These are phyloP conservation scores for Bacidia gigantensis DNA, from an alignment of 495 filamentous ascomycete genomes.

Conservation along the genomic window DNA sequence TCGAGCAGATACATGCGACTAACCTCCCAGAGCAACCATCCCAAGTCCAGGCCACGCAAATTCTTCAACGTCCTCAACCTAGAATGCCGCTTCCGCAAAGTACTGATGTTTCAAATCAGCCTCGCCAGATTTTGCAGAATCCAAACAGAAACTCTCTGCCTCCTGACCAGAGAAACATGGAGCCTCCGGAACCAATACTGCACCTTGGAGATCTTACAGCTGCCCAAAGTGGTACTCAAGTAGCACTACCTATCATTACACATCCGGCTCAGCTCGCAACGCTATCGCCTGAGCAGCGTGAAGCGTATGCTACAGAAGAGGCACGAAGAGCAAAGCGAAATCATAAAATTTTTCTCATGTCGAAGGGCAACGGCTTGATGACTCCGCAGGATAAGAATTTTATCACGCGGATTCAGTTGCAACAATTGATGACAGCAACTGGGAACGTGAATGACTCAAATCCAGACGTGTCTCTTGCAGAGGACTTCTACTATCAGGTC, in stretches of 20 bases:
- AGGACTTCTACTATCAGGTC: constrained; percentile 99
- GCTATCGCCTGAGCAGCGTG: constrained; percentile 64
- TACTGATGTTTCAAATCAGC: constrained; percentile 17
- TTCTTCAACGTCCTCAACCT: constrained; percentile 30
- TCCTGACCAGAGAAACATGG: constrained; percentile 20
- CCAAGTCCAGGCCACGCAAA: constrained; percentile 3
- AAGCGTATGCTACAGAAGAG: constrained; percentile 72
- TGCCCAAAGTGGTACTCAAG: constrained; percentile 14
- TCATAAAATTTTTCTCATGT: constrained; percentile 91
- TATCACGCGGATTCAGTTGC: constrained; percentile 92
- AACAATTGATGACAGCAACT: constrained; percentile 85
- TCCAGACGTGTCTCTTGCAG: constrained; percentile 62
- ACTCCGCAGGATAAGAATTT: constrained; percentile 99
- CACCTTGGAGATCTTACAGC: constrained; percentile 19
- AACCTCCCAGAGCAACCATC: neutral
- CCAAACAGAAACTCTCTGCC: constrained; percentile 30
- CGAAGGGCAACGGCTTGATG: constrained; percentile 93
- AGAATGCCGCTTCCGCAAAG: constrained; percentile 24
- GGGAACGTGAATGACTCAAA: constrained; percentile 71
- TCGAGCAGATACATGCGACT: constrained; percentile 1
- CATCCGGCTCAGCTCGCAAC: constrained; percentile 62
- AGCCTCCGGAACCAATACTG: constrained; percentile 9
- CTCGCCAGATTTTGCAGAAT: constrained; percentile 35
- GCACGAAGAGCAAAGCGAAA: constrained; percentile 93
- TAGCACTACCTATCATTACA: constrained; percentile 40